Conservation (phyloP, 352 stramenopile species). For the Phytophthora ohioensis region DNA sequence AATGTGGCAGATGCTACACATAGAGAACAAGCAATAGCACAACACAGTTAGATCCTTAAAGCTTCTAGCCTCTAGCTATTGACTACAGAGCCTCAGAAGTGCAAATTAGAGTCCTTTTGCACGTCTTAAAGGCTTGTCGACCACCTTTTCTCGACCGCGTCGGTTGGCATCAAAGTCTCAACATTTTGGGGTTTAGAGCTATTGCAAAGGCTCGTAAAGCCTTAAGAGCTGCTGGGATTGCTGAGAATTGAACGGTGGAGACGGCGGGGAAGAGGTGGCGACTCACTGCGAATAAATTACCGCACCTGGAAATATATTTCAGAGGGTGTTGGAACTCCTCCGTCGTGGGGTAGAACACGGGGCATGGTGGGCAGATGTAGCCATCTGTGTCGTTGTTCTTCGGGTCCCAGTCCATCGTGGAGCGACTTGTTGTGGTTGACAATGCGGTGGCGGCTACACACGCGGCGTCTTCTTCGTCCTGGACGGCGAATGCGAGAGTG, state of each 20-base stretch:
- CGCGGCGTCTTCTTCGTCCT: slow-evolving; percentile 18
- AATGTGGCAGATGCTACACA: slow-evolving; percentile 83
- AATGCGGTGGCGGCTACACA: background rate
- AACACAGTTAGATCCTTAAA: background rate
- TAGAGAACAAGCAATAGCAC: slow-evolving; percentile 7
- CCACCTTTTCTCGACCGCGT: slow-evolving; percentile 21
- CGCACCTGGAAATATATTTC: slow-evolving; percentile 92
- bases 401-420: slow-evolving; percentile 78
- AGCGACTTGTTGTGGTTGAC: slow-evolving; percentile 4
- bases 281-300: slow-evolving; percentile 56
- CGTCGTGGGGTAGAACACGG: slow-evolving; percentile 86
- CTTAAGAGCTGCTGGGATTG: slow-evolving; percentile 1
- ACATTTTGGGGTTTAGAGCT: slow-evolving; percentile 13
- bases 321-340: slow-evolving; percentile 92
- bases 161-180: slow-evolving; percentile 23
- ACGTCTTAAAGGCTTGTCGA: slow-evolving; percentile 1
- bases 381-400: slow-evolving; percentile 58
- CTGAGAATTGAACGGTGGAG: background rate
- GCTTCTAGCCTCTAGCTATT: background rate
- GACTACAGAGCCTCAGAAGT: background rate
- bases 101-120: background rate
- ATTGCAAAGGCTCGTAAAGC: background rate
- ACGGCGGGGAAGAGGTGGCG: slow-evolving; percentile 11
- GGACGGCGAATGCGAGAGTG: slow-evolving; percentile 35
- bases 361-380: slow-evolving; percentile 87